Percentiles rank a stretch among this genome's conserved stretches.
phyloP scores from a whole-genome alignment of 2,329 filamentous ascomycete species.

The Aspergillus awamori region DNA sequence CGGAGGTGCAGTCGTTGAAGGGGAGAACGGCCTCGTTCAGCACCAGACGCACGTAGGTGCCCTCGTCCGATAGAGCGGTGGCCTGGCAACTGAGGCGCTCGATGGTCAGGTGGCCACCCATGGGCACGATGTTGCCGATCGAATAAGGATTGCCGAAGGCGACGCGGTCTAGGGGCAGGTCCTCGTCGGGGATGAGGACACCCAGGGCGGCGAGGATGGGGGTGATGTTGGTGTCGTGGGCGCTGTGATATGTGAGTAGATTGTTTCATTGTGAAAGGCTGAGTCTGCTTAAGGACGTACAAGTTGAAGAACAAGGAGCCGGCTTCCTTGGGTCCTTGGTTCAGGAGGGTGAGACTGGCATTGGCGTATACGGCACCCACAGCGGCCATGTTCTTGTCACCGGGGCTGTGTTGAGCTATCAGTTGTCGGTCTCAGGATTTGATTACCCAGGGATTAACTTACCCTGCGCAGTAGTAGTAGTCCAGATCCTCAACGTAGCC shows the following conservation, averaged over 20 bases:
- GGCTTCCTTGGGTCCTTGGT: conserved; percentile 21
- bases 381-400: conserved; percentile 23
- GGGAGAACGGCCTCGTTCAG: conserved; percentile 29
- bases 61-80: conserved; percentile 17
- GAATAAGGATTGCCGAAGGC: conserved; percentile 23
- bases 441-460: neutral
- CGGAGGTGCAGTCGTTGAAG: conserved; percentile 19
- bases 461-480: conserved; percentile 30
- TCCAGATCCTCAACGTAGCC: conserved; percentile 24
- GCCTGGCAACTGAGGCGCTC: conserved; percentile 27
- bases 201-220: conserved; percentile 26
- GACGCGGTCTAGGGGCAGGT: conserved; percentile 24
- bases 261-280: too few relatives aligned
- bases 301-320: conserved; percentile 20
- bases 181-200: conserved; percentile 21
- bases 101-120: conserved; percentile 25
- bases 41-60: conserved; percentile 24
- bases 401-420: conserved; percentile 17
- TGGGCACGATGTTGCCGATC: conserved; percentile 24
- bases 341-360: conserved; percentile 23
- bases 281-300: neutral
- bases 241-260: too few relatives aligned
- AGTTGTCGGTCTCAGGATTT: too few relatives aligned
- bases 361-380: conserved; percentile 27
- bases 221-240: conserved; percentile 24